Conservation (phyloP, 371 early-diverging fungal species). For the Lichtheimia corymbifera region DNA sequence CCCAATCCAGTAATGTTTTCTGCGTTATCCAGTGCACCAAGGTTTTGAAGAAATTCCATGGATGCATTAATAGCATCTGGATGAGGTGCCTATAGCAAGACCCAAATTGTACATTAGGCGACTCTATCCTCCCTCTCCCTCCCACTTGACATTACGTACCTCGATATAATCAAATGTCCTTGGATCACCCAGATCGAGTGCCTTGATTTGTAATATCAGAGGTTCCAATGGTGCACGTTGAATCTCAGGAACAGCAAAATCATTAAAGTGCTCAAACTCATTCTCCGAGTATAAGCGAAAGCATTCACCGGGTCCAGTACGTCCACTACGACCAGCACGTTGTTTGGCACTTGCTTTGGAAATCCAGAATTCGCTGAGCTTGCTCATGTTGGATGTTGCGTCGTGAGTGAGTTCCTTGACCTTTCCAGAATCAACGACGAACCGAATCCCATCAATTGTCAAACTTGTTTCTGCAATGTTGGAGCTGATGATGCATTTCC, state of each 20-base stretch:
- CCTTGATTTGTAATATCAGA: conserved; percentile 76
- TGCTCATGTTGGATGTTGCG: conserved; percentile 54
- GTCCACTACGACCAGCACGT: conserved; percentile 87
- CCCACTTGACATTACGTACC: conserved; percentile 11
- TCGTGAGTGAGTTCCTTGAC: conserved; percentile 70
- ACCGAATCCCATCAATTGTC: conserved; percentile 75
- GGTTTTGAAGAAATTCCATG: conserved; percentile 56
- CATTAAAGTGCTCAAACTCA: conserved; percentile 49
- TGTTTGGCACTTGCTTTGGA: conserved; percentile 80
- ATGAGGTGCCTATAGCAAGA: conserved; percentile 51
- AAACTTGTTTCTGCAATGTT: conserved; percentile 75
- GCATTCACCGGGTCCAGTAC: conserved; percentile 76
- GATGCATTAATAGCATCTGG: conserved; percentile 63
- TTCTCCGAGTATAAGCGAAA: conserved; percentile 58
- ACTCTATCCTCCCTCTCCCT: no score
- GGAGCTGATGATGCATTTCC: conserved; percentile 66
- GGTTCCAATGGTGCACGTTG: conserved; percentile 77
- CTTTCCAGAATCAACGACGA: conserved; percentile 77
- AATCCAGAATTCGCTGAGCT: conserved; percentile 65
- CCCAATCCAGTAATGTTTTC: conserved; percentile 84
- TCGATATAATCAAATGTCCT: conserved; percentile 58
- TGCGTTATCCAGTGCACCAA: conserved; percentile 55
- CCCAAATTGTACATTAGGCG: no score
- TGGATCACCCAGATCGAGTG: conserved; percentile 57
- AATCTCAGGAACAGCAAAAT: conserved; percentile 72